Conservation (phyloP, 2,329 filamentous ascomycete species). For the Cladorrhinum sp. region DNA sequence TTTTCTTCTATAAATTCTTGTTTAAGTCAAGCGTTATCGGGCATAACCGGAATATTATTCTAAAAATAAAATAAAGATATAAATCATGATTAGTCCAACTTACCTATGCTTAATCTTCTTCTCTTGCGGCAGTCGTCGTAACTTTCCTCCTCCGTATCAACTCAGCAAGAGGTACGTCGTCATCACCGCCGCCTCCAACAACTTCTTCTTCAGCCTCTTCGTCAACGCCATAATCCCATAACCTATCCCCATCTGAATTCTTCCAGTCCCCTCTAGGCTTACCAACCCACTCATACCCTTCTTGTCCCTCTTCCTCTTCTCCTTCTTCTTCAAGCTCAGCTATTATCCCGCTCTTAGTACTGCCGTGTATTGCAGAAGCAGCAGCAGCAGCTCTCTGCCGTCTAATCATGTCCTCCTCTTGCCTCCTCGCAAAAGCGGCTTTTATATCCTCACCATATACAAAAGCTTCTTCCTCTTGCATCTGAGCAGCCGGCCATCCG, state of each 20-base stretch:
- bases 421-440: slow-evolving; percentile 48
- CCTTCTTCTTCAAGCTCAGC: slow-evolving; percentile 51
- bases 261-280: slow-evolving; percentile 58
- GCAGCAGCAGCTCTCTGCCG: slow-evolving; percentile 30
- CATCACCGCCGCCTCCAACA: slow-evolving; percentile 40
- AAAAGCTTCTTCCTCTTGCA: slow-evolving; percentile 27
- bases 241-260: slow-evolving; percentile 70
- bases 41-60: no score
- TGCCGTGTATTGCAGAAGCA: slow-evolving; percentile 32
- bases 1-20: no score
- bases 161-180: slow-evolving; percentile 68
- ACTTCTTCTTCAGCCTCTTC: slow-evolving; percentile 59
- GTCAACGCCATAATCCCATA: slow-evolving; percentile 77
- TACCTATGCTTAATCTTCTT: slow-evolving; percentile 21
- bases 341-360: slow-evolving; percentile 36
- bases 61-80: no score
- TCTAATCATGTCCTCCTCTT: slow-evolving; percentile 44
- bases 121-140: background rate
- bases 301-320: slow-evolving; percentile 26
- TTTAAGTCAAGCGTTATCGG: no score
- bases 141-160: slow-evolving; percentile 53
- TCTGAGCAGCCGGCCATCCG: slow-evolving; percentile 40
- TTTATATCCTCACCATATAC: slow-evolving; percentile 41
- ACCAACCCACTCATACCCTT: slow-evolving; percentile 39
- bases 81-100: no score